These are phyloP conservation scores for Chenopodium quinoa DNA, from an alignment of 148 eudicot genomes.

Conservation along the genomic window DNA sequence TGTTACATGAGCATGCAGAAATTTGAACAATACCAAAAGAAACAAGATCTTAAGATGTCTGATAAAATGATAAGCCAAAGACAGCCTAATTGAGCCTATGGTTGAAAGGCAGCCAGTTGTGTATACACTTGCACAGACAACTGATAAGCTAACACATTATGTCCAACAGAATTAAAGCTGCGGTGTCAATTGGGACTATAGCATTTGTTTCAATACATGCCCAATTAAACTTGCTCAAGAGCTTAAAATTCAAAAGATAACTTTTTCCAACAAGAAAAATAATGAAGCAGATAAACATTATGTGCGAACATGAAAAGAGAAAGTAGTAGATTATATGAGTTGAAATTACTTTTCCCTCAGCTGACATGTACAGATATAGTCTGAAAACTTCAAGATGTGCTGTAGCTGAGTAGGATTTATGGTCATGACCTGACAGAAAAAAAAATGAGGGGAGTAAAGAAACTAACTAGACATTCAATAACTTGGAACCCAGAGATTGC, in stretches of 20 bases:
- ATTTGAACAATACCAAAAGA: neutral
- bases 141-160: neutral
- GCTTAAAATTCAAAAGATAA: neutral
- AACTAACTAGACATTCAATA: constrained; percentile 1
- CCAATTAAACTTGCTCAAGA: neutral
- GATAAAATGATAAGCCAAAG: neutral
- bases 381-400: constrained; percentile 59
- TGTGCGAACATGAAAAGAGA: neutral
- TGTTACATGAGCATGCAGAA: neutral
- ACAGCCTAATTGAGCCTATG: neutral
- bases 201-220: neutral
- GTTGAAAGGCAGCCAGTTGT: neutral
- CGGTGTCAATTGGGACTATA: neutral
- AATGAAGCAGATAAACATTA: neutral
- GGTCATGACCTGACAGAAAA: constrained; percentile 52
- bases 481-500: neutral
- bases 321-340: neutral
- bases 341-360: constrained; percentile 75
- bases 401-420: constrained; percentile 69
- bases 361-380: constrained; percentile 58
- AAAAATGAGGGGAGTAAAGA: neutral
- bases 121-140: neutral
- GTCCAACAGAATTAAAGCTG: neutral
- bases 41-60: neutral
- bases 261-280: neutral